Conservation (phyloP, 179 eudicot genomes). For the Nepenthes alata region DNA sequence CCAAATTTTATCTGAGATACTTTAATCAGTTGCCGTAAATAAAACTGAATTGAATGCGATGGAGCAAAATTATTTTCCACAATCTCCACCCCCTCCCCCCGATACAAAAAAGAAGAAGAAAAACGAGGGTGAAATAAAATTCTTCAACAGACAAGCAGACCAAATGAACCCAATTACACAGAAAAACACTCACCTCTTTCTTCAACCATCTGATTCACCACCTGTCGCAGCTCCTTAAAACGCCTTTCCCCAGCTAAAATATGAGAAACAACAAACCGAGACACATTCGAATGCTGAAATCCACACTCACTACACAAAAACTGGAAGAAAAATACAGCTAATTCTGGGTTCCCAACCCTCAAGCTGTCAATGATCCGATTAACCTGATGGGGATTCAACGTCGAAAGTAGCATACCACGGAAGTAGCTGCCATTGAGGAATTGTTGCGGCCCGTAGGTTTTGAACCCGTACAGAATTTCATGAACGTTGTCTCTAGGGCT, state of each 20-base stretch:
- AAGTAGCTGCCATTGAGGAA: slow-evolving; percentile 14
- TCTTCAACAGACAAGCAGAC: neutral
- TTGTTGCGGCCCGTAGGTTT: slow-evolving; percentile 12
- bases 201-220: slow-evolving; percentile 25
- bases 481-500: slow-evolving; percentile 7
- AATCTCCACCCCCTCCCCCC: no score
- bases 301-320: slow-evolving; percentile 35
- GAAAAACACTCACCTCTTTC: slow-evolving; percentile 46
- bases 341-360: slow-evolving; percentile 17
- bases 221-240: slow-evolving; percentile 24
- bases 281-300: slow-evolving; percentile 32
- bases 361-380: slow-evolving; percentile 30
- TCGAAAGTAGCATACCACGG: slow-evolving; percentile 10
- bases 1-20: no score
- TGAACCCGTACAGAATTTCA: slow-evolving; percentile 21
- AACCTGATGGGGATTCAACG: slow-evolving; percentile 19
- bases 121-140: neutral
- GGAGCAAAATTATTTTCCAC: no score
- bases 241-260: slow-evolving; percentile 34
- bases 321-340: slow-evolving; percentile 33
- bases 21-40: no score
- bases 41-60: no score
- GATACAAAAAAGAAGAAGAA: neutral
- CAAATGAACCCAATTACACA: neutral
- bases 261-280: slow-evolving; percentile 44